Evolutionary conservation across 1,284 basidiomycete genomes (phyloP).

Genomic region (Ceratobasidium sp.): DNA sequence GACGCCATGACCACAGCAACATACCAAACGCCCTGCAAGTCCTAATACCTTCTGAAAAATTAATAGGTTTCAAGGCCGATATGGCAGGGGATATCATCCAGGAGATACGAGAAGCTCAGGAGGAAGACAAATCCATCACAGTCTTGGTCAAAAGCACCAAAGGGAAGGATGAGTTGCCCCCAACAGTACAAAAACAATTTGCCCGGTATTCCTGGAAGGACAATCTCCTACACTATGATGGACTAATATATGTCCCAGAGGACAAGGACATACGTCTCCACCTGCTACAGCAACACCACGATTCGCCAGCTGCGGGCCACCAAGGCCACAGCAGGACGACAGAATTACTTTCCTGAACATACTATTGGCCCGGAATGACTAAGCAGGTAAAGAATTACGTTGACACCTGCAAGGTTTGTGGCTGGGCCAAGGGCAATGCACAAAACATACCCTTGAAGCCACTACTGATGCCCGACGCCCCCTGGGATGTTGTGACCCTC

Average conservation of each 20-base stretch:
- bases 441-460: too few relatives aligned
- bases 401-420: too few relatives aligned
- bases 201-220: neutral
- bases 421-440: too few relatives aligned
- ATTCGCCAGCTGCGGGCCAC: conserved; percentile 44
- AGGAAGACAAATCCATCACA: conserved; percentile 1
- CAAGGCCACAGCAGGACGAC: conserved; percentile 40
- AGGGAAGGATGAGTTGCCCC: neutral
- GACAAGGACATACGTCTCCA: neutral
- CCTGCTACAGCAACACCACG: conserved; percentile 24
- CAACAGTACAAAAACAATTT: neutral
- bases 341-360: conserved; percentile 36
- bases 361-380: conserved; percentile 33
- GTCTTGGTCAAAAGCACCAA: neutral
- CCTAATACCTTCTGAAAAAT: neutral
- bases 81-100: neutral
- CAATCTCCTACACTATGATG: conserved; percentile 27
- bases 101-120: conserved; percentile 2
- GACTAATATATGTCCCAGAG: conserved; percentile 47
- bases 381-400: neutral
- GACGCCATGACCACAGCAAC: conserved; percentile 46
- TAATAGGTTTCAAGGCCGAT: neutral
- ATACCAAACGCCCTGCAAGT: neutral
- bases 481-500: too few relatives aligned
- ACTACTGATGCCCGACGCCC: too few relatives aligned